Evolutionary conservation across 176 grass and related monocot genomes (phyloP).

Genomic region (Oropetium thomaeum): DNA sequence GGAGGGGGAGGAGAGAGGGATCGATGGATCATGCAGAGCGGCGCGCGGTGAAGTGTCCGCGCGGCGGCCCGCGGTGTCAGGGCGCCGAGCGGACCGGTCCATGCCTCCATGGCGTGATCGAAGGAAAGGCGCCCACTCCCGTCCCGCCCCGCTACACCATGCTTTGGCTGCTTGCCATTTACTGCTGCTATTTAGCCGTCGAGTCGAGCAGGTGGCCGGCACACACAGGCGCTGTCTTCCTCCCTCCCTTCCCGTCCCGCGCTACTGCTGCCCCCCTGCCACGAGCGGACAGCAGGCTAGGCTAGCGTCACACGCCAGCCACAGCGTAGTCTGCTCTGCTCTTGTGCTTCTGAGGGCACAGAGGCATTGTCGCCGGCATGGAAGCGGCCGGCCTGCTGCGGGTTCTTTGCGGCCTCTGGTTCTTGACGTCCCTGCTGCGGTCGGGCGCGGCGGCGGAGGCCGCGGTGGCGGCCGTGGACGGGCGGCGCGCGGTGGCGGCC

Average conservation of each 20-base stretch:
- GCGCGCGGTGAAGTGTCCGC: background rate
- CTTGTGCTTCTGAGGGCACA: background rate
- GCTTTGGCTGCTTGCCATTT: constrained; percentile 19
- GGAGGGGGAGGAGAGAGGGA: too few species aligned
- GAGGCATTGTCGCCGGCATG: background rate
- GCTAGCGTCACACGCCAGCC: background rate
- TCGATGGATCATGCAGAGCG: background rate
- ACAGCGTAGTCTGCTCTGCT: background rate
- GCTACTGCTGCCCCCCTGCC: background rate
- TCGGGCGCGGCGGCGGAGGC: background rate
- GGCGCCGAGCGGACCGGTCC: background rate
- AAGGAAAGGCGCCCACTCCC: background rate
- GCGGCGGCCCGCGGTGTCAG: background rate
- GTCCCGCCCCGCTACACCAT: background rate
- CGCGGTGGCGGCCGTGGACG: constrained; percentile 37
- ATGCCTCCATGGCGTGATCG: background rate
- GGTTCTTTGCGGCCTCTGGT: constrained; percentile 25
- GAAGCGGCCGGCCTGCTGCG: background rate
- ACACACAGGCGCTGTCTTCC: background rate
- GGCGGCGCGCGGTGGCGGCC: constrained; percentile 46
- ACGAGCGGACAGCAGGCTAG: background rate
- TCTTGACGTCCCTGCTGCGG: constrained; percentile 43
- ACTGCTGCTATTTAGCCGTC: constrained; percentile 35
- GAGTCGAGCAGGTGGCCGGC: constrained; percentile 22
- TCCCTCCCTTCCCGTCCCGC: background rate